Base-by-base conservation (phyloP, 73 alveolate species). In the Strombidium stylifer region DNA sequence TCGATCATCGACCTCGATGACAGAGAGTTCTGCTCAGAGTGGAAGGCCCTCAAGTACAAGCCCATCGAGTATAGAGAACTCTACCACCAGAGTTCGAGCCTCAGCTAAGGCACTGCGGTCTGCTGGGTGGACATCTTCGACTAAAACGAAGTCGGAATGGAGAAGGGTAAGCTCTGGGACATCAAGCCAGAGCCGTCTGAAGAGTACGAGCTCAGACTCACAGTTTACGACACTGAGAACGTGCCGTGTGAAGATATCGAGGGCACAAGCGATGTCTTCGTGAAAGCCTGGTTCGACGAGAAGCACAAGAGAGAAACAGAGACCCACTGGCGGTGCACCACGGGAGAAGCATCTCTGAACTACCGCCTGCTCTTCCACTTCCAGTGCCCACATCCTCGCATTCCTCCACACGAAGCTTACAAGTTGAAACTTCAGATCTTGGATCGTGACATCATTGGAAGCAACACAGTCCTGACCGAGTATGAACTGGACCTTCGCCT, bases 1-100 rank as follows among this genome's bases (percentile, higher is more conserved):
- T 92, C 99, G 15, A 49, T 81, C 34, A 81, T 96, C 14, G 99
- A 96, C 66, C 74, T 96, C 31, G 99, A 96, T 67, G 99, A 96
- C 78, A 81, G 99, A 79, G 93, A 71, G 87, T 96, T 89, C 69
- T 81, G 92, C 30, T 78, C 87, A 3, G 91, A 94, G 66, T 96
- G 98, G 97, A 83, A 95, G 62, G 41, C 84, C 53, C 31, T 94
- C 32, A 83, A 89, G 65, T 60, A 93, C 69, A 84, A 93, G 50
- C 99, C 99, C 30, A 92, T 96, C 41, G 99, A 96, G 73, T 88
- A 56, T 36, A 61, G 99, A 69, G 60, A 75, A 40, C 82, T 96
- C 35, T 71, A 42, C 30, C 98, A 93, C 75, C 96, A 94, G 28
- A 84, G 94, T 47, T 73, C 94, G 12, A 37, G 90, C 0, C 83